Evolutionary conservation across 352 stramenopile genomes (phyloP).

Genomic region (Pythium chondricola): DNA sequence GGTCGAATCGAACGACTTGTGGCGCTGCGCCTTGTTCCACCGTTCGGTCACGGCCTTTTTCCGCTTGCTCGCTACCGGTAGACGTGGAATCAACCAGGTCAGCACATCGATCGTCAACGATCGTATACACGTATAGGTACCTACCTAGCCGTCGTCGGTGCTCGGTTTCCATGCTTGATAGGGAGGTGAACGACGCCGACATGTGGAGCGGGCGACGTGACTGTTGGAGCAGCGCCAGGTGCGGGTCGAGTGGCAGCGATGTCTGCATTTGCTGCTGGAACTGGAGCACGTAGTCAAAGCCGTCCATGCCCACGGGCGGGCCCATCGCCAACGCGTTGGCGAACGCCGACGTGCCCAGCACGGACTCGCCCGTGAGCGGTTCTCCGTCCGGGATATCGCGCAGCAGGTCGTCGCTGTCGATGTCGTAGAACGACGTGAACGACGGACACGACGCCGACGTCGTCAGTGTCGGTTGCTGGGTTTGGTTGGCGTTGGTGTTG

Average conservation of each 20-base stretch:
- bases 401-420: slow-evolving; percentile 43
- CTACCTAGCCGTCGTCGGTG: slow-evolving; percentile 41
- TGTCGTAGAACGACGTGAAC: slow-evolving; percentile 58
- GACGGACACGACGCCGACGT: slow-evolving; percentile 72
- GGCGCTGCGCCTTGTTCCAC: slow-evolving; percentile 61
- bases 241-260: slow-evolving; percentile 17
- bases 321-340: slow-evolving; percentile 1
- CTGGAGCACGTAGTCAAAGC: slow-evolving; percentile 53
- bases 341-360: slow-evolving; percentile 9
- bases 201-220: slow-evolving; percentile 40
- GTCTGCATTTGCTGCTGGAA: slow-evolving; percentile 50
- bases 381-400: slow-evolving; percentile 24
- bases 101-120: neutral
- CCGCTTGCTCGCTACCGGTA: slow-evolving; percentile 37
- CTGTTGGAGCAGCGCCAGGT: slow-evolving; percentile 16
- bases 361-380: slow-evolving; percentile 7
- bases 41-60: slow-evolving; percentile 52
- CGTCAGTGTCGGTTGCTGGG: slow-evolving; percentile 27
- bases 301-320: slow-evolving; percentile 16
- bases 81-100: neutral
- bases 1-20: slow-evolving; percentile 62
- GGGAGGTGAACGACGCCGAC: slow-evolving; percentile 64
- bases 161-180: slow-evolving; percentile 70
- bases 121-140: slow-evolving; percentile 5
- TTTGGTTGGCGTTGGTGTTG: neutral